Conservation (phyloP, 2,329 filamentous ascomycete genomes). For the Ophiostoma tasmaniense region DNA sequence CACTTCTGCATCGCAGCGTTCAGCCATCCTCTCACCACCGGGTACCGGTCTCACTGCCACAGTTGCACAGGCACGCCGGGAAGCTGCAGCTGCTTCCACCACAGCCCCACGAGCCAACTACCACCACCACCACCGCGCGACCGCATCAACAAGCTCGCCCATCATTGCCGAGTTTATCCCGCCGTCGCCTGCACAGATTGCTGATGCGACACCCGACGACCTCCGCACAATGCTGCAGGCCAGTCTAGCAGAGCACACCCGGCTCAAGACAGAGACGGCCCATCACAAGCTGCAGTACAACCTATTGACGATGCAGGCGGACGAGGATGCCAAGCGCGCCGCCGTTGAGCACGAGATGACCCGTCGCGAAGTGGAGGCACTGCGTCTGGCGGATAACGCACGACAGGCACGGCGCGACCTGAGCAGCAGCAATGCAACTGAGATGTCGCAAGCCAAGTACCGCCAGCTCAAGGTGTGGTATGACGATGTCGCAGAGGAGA, state of each 20-base stretch:
- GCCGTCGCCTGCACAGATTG: conserved; percentile 42
- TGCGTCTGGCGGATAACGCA: conserved; percentile 65
- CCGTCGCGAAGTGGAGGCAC: conserved; percentile 76
- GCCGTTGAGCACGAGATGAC: conserved; percentile 88
- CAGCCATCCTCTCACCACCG: conserved; percentile 46
- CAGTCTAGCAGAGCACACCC: conserved; percentile 48
- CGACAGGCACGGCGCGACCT: conserved; percentile 50
- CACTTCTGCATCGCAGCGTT: conserved; percentile 34
- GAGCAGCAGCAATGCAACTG: conserved; percentile 32
- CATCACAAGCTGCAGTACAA: conserved; percentile 89
- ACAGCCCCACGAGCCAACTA: not conserved
- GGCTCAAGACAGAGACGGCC: conserved; percentile 70
- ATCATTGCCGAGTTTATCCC: conserved; percentile 35
- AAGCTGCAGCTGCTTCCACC: conserved; percentile 11
- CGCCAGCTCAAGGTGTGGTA: conserved; percentile 57
- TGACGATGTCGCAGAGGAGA: conserved; percentile 58
- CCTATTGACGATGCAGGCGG: conserved; percentile 72
- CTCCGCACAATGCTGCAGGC: conserved; percentile 48
- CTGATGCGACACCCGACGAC: conserved; percentile 45
- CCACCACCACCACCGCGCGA: not conserved
- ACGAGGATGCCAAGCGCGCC: conserved; percentile 76
- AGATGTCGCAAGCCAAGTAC: conserved; percentile 46
- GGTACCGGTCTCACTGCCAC: conserved; percentile 36
- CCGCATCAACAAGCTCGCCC: conserved; percentile 1
- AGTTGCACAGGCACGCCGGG: conserved; percentile 22